Conservation (phyloP, 345 rosid genomes). For the Linum tenue region DNA sequence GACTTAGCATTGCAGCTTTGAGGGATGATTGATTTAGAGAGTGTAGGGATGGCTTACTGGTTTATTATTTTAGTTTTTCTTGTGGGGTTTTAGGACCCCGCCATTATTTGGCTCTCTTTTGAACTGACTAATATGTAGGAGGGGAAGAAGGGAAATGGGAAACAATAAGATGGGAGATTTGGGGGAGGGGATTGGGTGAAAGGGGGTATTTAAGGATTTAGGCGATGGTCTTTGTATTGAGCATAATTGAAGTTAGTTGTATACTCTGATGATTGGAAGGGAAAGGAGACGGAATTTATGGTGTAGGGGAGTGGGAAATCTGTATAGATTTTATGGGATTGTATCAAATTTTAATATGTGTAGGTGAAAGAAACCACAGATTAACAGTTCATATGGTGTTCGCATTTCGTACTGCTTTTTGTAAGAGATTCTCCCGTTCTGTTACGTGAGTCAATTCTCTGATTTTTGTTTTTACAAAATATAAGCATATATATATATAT, state of each 20-base stretch:
- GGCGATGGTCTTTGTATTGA: background rate
- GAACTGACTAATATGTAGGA: background rate
- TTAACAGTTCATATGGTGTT: background rate
- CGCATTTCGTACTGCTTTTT: too few species aligned
- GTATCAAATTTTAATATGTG: background rate
- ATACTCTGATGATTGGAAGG: too few species aligned
- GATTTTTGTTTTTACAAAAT: too few species aligned
- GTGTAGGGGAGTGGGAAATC: background rate
- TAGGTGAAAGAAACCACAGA: background rate
- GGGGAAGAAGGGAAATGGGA: background rate
- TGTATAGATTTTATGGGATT: background rate
- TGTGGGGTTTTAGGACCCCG: background rate
- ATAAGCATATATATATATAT: too few species aligned
- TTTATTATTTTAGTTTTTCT: too few species aligned
- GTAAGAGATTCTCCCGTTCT: too few species aligned
- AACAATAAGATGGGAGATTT: background rate
- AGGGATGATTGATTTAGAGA: slow-evolving; percentile 9
- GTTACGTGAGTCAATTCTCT: too few species aligned
- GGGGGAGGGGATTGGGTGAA: background rate
- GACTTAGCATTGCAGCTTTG: slow-evolving; percentile 87
- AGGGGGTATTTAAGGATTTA: too few species aligned
- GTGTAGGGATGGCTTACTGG: background rate
- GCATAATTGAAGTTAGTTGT: background rate
- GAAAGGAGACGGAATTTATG: background rate
- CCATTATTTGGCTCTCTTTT: background rate